Conservation (phyloP, 768 basidiomycete genomes). For the Hemileccinum impolitum region DNA sequence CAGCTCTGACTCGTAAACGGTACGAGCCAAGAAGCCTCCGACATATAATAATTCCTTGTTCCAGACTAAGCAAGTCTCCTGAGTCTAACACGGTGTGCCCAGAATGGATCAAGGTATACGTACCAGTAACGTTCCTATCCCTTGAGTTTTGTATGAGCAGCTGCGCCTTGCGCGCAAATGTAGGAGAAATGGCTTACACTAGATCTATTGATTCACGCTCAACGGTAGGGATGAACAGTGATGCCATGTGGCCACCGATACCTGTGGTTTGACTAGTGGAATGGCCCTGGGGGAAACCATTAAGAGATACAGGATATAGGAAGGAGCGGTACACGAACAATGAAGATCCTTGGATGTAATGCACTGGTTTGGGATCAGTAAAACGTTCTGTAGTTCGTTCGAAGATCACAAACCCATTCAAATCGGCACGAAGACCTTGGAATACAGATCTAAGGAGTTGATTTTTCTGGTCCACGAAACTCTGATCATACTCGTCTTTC, state of each 20-base stretch:
- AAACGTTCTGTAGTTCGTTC: background rate
- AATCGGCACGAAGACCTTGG: constrained; percentile 9
- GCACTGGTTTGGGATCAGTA: constrained; percentile 36
- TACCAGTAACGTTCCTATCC: constrained; percentile 50
- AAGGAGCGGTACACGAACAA: constrained; percentile 43
- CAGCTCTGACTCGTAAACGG: constrained; percentile 83
- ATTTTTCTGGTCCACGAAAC: background rate
- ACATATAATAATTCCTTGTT: constrained; percentile 84
- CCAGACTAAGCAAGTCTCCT: constrained; percentile 53
- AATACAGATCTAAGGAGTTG: background rate
- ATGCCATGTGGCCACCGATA: constrained; percentile 11
- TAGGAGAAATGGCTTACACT: background rate
- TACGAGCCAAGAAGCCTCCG: constrained; percentile 76
- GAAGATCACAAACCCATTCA: constrained; percentile 9
- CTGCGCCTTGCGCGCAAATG: no score
- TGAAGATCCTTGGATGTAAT: constrained; percentile 73
- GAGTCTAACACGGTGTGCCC: background rate
- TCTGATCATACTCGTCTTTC: constrained; percentile 6
- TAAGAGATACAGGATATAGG: background rate
- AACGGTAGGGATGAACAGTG: constrained; percentile 7
- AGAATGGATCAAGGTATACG: background rate
- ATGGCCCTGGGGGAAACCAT: constrained; percentile 5
- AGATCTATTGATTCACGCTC: constrained; percentile 14
- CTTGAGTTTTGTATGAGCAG: background rate
- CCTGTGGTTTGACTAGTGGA: constrained; percentile 10